These are phyloP conservation scores for Fonsecaea multimorphosa DNA, from an alignment of 2,329 filamentous ascomycete genomes.

Conservation along the genomic window DNA sequence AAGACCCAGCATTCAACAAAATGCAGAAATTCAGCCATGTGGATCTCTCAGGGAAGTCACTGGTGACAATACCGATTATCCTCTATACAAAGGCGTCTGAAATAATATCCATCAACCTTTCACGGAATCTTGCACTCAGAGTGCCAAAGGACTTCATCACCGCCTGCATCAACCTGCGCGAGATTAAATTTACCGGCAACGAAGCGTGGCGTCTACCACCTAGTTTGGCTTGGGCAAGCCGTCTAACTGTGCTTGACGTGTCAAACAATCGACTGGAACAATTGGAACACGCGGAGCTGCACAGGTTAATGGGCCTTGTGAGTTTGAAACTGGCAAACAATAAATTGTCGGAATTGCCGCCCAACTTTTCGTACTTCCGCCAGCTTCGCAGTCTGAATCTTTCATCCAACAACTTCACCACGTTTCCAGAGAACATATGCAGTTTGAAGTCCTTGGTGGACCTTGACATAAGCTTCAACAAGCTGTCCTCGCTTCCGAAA, in stretches of 20 bases:
- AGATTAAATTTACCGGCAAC: constrained; percentile 96
- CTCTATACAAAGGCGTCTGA: constrained; percentile 90
- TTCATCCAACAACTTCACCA: constrained; percentile 88
- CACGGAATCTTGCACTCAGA: constrained; percentile 87
- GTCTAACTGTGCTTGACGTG: constrained; percentile 86
- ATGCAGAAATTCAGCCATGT: constrained; percentile 93
- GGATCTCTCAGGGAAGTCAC: constrained; percentile 84
- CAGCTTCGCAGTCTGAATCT: constrained; percentile 83
- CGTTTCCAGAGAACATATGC: constrained; percentile 85
- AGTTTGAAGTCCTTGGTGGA: constrained; percentile 83
- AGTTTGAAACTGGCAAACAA: constrained; percentile 96
- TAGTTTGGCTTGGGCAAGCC: constrained; percentile 79
- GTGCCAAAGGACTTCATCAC: constrained; percentile 96
- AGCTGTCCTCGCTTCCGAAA: constrained; percentile 77
- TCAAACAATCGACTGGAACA: constrained; percentile 93
- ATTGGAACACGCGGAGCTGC: constrained; percentile 81
- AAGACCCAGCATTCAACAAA: constrained; percentile 79
- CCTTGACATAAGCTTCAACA: constrained; percentile 95
- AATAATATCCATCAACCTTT: constrained; percentile 93
- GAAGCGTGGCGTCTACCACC: constrained; percentile 85
- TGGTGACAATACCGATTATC: constrained; percentile 92
- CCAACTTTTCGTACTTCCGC: constrained; percentile 81
- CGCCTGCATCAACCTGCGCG: constrained; percentile 84
- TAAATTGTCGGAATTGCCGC: constrained; percentile 76
- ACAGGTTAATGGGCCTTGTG: constrained; percentile 75